Evolutionary conservation across 1,284 basidiomycete genomes (phyloP).

Genomic region (Melampsora larici-populina): DNA sequence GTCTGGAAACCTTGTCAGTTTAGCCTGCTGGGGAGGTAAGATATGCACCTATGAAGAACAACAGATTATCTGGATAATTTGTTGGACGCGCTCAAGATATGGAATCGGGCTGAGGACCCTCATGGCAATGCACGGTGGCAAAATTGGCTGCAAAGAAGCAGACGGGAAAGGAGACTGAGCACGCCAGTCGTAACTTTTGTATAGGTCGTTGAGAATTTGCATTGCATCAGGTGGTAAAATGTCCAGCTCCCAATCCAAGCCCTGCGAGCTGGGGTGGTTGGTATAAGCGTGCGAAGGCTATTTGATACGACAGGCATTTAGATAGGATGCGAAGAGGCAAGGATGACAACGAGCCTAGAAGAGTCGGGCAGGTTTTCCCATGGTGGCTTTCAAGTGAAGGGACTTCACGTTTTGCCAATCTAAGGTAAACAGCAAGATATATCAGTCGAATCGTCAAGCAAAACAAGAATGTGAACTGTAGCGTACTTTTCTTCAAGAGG

Average conservation of each 20-base stretch:
- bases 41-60: too few species aligned
- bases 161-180: too few species aligned
- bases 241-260: constrained; percentile 78
- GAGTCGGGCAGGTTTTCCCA: constrained; percentile 95
- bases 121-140: too few species aligned
- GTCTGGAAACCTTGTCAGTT: too few species aligned
- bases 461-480: not conserved
- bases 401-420: constrained; percentile 98
- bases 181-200: too few species aligned
- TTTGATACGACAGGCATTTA: constrained; percentile 63
- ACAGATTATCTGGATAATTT: too few species aligned
- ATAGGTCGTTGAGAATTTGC: too few species aligned
- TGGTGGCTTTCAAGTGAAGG: constrained; percentile 96
- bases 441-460: not conserved
- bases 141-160: too few species aligned
- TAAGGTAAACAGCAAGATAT: not conserved
- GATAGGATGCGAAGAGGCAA: constrained; percentile 8
- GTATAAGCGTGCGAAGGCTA: constrained; percentile 86
- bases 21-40: too few species aligned
- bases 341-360: constrained; percentile 62
- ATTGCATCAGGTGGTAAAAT: constrained; percentile 32
- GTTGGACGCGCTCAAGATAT: too few species aligned
- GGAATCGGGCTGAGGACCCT: too few species aligned
- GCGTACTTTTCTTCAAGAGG: constrained; percentile 90
- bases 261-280: constrained; percentile 68